Evolutionary conservation across 108 stramenopile genomes (phyloP), one percentile per base, ranked within the genome.

Genomic region (Epipyxis sp.): DNA sequence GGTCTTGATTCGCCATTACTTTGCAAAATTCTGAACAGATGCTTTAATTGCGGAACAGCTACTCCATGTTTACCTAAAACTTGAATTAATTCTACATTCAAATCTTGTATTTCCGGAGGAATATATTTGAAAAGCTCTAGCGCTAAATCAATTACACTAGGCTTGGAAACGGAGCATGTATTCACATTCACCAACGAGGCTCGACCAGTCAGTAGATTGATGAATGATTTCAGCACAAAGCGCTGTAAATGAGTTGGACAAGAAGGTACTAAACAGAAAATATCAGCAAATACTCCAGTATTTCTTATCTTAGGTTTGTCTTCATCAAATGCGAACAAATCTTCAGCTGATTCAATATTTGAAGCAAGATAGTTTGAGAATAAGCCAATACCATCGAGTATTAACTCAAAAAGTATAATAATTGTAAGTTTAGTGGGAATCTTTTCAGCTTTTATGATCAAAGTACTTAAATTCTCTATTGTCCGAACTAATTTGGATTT

Each of bases 1-100:
- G 71, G 71, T 10, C 71, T 27, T 3, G 10, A 10, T 3, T 32
- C 71, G 13, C 34, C 71, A 29, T 27, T 46, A 13, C 27, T 6
- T 32, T 74, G 71, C 34, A 74, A 20, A 27, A 74, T 34, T 6
- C 71, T 37, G 50, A 74, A 74, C 3, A 74, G 42, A 46, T 57
- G 44, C 50, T 74, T 74, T 3, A 74, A 39, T 42, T 13, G 34
- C 3, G 71, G 10, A 32, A 74, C 71, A 27, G 71, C 40, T 34
- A 74, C 42, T 13, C 6, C 43, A 25, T 74, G 10, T 10, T 32
- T 13, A 16, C 71, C 71, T 6, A 74, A 29, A 10, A 74, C 16
- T 3, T 74, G n/a, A 3, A 74, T 35, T 16, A 74, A 32, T 20
- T 74, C 71, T 37, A 32, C 71, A 74, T 57, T 54, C 3, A 6